phyloP scores from a whole-genome alignment of 2,329 filamentous ascomycete genomes.

The Fusarium duplospermum region DNA sequence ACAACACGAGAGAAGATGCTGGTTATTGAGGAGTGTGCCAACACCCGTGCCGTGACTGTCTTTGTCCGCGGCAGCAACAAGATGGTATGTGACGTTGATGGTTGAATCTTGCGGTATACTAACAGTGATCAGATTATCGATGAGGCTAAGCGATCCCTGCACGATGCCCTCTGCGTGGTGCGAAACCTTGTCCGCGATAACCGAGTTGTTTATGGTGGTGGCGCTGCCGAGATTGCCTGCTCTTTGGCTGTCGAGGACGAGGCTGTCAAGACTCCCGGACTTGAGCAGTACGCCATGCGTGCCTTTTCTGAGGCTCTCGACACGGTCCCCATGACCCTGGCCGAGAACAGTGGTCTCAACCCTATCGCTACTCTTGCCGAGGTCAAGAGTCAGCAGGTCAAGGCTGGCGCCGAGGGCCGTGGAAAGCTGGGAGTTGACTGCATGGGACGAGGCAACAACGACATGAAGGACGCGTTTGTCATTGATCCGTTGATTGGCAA shows the following conservation, averaged over 20 bases:
- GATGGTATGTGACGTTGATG: conserved; percentile 74
- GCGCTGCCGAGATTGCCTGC: conserved; percentile 96
- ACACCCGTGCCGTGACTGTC: conserved; percentile 94
- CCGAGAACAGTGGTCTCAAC: conserved; percentile 96
- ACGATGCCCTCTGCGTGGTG: conserved; percentile 97
- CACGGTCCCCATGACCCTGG: conserved; percentile 91
- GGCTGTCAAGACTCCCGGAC: conserved; percentile 92
- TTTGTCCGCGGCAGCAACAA: conserved; percentile 99
- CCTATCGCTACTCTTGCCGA: conserved; percentile 95
- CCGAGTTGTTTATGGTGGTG: conserved; percentile 96
- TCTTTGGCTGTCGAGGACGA: conserved; percentile 96
- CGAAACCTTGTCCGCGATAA: conserved; percentile 96
- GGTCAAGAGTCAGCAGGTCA: conserved; percentile 96
- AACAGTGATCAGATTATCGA: conserved; percentile 83
- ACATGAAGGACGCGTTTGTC: conserved; percentile 98
- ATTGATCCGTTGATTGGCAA: conserved; percentile 99
- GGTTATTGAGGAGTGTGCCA: conserved; percentile 98
- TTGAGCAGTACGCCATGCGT: conserved; percentile 99
- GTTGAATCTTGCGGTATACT: not conserved
- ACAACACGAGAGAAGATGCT: conserved; percentile 99
- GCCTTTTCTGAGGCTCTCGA: conserved; percentile 97
- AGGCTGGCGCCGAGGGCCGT: conserved; percentile 64
- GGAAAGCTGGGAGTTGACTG: conserved; percentile 92
- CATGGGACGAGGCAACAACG: conserved; percentile 94
- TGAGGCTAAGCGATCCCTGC: conserved; percentile 96